Conservation (phyloP, 2,329 filamentous ascomycete genomes). For the Fusarium paranaense region DNA sequence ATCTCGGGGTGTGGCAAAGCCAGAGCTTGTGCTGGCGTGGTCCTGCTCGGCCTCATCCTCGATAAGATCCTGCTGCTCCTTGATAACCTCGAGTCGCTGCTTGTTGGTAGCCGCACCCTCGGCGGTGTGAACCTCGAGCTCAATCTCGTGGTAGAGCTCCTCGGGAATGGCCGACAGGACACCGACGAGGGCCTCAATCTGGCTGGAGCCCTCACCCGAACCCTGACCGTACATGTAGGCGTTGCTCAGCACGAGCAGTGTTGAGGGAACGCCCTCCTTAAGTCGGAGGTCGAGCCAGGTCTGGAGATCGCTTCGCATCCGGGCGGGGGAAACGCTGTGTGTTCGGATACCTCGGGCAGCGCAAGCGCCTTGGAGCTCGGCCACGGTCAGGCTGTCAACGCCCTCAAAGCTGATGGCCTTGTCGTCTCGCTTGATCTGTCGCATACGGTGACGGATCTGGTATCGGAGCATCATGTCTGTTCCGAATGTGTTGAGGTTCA, state of each 20-base stretch:
- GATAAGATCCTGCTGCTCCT: constrained; percentile 98
- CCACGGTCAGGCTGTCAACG: constrained; percentile 91
- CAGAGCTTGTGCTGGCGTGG: constrained; percentile 80
- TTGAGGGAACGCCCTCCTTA: constrained; percentile 95
- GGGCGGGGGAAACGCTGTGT: constrained; percentile 88
- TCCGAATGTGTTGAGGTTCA: constrained; percentile 97
- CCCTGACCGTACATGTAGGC: constrained; percentile 96
- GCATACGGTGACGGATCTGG: constrained; percentile 96
- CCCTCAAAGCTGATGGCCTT: constrained; percentile 94
- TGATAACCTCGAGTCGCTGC: constrained; percentile 96
- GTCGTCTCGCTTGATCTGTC: constrained; percentile 99
- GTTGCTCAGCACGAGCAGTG: constrained; percentile 93
- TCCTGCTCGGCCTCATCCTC: constrained; percentile 96
- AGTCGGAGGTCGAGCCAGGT: constrained; percentile 95
- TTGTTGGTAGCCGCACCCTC: constrained; percentile 99
- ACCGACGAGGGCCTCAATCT: constrained; percentile 92
- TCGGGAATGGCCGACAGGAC: constrained; percentile 96
- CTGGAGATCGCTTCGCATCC: constrained; percentile 88
- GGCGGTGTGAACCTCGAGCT: constrained; percentile 95
- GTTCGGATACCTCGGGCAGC: constrained; percentile 93
- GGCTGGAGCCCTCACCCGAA: constrained; percentile 87
- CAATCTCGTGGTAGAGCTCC: constrained; percentile 99
- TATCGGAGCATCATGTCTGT: constrained; percentile 98
- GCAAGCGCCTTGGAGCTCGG: constrained; percentile 91
- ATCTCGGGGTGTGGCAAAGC: constrained; percentile 82